phyloP scores from a whole-genome alignment of 2,329 filamentous ascomycete genomes.

The Elsinoe batatas region DNA sequence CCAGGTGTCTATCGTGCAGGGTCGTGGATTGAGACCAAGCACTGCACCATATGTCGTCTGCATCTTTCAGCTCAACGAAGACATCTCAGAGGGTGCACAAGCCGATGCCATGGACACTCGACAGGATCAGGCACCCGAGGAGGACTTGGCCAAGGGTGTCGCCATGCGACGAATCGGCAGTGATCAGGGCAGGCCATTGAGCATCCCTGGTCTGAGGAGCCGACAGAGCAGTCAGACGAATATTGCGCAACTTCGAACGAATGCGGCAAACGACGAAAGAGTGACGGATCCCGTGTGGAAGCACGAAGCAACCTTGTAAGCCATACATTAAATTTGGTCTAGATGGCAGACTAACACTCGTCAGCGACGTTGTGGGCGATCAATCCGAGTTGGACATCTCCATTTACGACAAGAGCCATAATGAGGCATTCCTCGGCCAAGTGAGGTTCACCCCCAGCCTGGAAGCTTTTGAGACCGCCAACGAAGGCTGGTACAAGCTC shows the following conservation, averaged over 20 bases:
- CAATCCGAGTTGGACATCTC: conserved; percentile 87
- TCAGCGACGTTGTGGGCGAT: conserved; percentile 83
- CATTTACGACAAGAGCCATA: conserved; percentile 76
- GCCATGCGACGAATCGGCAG: conserved; percentile 54
- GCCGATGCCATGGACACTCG: conserved; percentile 40
- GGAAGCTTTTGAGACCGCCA: conserved; percentile 57
- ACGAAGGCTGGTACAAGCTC: conserved; percentile 79
- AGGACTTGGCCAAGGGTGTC: conserved; percentile 42
- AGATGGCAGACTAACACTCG: conserved; percentile 21
- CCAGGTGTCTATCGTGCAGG: conserved; percentile 79
- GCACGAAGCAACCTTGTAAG: conserved; percentile 89
- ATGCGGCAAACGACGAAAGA: conserved; percentile 46
- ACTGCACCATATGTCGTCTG: conserved; percentile 91
- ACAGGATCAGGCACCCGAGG: conserved; percentile 39
- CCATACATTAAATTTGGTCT: conserved; percentile 20
- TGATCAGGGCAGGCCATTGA: conserved; percentile 76
- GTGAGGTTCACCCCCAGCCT: conserved; percentile 68
- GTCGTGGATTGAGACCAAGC: conserved; percentile 68
- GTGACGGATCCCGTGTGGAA: conserved; percentile 89
- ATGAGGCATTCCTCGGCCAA: conserved; percentile 86
- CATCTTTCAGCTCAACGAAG: conserved; percentile 92
- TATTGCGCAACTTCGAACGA: conserved; percentile 53
- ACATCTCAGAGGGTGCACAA: conserved; percentile 80
- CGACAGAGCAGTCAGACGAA: conserved; percentile 95
- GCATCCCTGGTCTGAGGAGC: conserved; percentile 84